Base-by-base conservation (phyloP, 1,284 basidiomycete species). In the Macrocystidia cucumis region DNA sequence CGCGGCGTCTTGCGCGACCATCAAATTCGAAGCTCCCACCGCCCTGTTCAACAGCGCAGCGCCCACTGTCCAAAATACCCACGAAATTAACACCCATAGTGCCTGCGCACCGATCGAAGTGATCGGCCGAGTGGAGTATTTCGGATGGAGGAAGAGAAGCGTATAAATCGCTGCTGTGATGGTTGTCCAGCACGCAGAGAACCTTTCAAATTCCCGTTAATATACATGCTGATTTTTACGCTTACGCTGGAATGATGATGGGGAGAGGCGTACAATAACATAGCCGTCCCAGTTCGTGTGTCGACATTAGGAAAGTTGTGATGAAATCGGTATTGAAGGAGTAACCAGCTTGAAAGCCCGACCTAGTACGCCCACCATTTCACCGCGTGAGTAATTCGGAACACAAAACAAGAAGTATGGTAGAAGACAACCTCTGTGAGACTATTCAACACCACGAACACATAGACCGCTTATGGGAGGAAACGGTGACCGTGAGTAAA, bases 61-160 rank as follows among this genome's bases (percentile, higher is more conserved):
- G 30, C 70, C 69, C 9, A 72, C 57, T 16, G 71, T 52, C 69
- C 70, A 72, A 35, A 72, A 55, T 23, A 65, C 44, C 69, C 70
- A 75, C n/a, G 72, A 74, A 1, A 64, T 37, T 17, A 73, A 52
- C 2, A 66, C 50, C 74, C 75, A 78, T 24, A 74, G 49, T 9
- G 60, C 61, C 46, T 79, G 77, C 0, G 70, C 59, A 5, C 74
- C 74, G 29, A 78, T 52, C 9, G 76, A 78, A 11, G 67, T 60
- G 11, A 74, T 41, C 2, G 67, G 60, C 38, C 64, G 62, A 37
- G 55, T 63, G 11, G 70, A 69, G 64, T 69, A 74, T 5, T 52
- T 52, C 1, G 75, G 74, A 44, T 78, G 75, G 3, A 77, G 51
- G 48, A 77, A 72, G 25, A 77, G 59, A 26, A 77, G 49, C 17